Conservation (phyloP, 345 rosid genomes). For the Atalantia buxifolia region DNA sequence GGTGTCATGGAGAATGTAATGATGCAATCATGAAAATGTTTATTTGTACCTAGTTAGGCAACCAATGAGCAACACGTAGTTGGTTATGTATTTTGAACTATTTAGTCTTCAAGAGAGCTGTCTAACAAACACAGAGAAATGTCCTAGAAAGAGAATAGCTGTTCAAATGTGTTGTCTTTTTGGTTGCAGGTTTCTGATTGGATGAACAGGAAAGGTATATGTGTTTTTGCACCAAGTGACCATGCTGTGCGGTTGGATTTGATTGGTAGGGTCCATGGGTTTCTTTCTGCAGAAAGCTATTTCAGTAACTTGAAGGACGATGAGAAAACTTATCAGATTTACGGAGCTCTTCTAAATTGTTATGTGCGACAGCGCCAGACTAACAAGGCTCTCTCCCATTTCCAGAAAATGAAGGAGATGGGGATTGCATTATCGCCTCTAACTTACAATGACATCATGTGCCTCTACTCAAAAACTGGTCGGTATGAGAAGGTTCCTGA, state of each 20-base stretch:
- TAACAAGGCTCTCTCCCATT: conserved; percentile 57
- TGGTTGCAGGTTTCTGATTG: conserved; percentile 47
- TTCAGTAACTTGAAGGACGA: conserved; percentile 55
- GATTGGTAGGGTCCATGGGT: conserved; percentile 70
- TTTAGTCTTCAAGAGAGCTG: background rate
- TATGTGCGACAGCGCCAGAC: conserved; percentile 60
- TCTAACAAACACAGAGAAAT: background rate
- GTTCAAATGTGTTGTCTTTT: background rate
- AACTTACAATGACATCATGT: conserved; percentile 76
- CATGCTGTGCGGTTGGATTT: conserved; percentile 84
- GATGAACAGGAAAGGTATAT: conserved; percentile 60
- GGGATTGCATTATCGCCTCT: conserved; percentile 54
- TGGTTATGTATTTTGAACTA: background rate
- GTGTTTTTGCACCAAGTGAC: conserved; percentile 56
- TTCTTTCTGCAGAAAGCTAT: conserved; percentile 64
- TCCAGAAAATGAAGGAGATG: conserved; percentile 71
- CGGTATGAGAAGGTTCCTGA: conserved; percentile 59
- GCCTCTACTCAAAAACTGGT: conserved; percentile 57
- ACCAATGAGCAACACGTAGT: background rate
- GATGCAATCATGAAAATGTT: background rate
- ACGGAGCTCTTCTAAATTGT: conserved; percentile 85
- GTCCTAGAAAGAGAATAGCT: background rate
- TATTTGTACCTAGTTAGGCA: background rate
- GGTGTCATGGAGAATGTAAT: background rate
- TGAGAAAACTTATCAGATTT: conserved; percentile 68